A percentile compares a stretch with the other conserved stretches of the same genome.
Evolutionary conservation across 2,329 filamentous ascomycete species (phyloP).

Genomic region (Simplicillium aogashimaense): DNA sequence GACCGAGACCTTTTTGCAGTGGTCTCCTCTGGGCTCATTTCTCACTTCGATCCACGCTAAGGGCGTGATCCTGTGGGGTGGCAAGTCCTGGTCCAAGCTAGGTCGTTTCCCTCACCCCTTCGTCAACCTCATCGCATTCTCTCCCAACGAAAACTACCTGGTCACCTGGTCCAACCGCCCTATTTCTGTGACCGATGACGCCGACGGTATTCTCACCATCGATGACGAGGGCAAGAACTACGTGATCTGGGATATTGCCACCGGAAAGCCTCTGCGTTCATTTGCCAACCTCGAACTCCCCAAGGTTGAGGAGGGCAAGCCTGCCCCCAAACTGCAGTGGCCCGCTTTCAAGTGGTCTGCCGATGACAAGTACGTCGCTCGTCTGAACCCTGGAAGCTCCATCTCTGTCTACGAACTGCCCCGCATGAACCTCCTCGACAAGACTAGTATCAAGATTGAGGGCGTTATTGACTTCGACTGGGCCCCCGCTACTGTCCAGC

Average conservation of each 20-base stretch:
- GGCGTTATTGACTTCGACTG: slow-evolving; percentile 97
- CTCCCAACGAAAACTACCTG: slow-evolving; percentile 82
- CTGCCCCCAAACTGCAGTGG: slow-evolving; percentile 82
- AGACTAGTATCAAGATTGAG: slow-evolving; percentile 90
- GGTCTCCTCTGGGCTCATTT: slow-evolving; percentile 91
- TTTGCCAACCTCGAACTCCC: slow-evolving; percentile 84
- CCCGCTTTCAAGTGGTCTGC: slow-evolving; percentile 99
- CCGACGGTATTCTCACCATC: slow-evolving; percentile 70
- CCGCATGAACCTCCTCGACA: slow-evolving; percentile 81
- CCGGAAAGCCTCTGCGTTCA: slow-evolving; percentile 79
- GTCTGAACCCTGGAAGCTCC: slow-evolving; percentile 76
- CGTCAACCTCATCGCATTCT: slow-evolving; percentile 94
- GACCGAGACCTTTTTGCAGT: slow-evolving; percentile 97
- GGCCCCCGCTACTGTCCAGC: slow-evolving; percentile 73
- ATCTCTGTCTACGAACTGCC: slow-evolving; percentile 89
- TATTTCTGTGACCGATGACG: slow-evolving; percentile 82
- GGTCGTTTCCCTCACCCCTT: slow-evolving; percentile 92
- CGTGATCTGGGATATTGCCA: slow-evolving; percentile 94
- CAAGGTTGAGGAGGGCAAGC: slow-evolving; percentile 49
- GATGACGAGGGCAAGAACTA: slow-evolving; percentile 99
- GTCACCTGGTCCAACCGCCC: slow-evolving; percentile 95
- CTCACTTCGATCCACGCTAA: slow-evolving; percentile 91
- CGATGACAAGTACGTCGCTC: slow-evolving; percentile 93
- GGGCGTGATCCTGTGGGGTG: slow-evolving; percentile 96
- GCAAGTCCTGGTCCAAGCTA: slow-evolving; percentile 77